Evolutionary conservation across 164 flowering plant species (phyloP).

Genomic region (Stephania cephalantha): DNA sequence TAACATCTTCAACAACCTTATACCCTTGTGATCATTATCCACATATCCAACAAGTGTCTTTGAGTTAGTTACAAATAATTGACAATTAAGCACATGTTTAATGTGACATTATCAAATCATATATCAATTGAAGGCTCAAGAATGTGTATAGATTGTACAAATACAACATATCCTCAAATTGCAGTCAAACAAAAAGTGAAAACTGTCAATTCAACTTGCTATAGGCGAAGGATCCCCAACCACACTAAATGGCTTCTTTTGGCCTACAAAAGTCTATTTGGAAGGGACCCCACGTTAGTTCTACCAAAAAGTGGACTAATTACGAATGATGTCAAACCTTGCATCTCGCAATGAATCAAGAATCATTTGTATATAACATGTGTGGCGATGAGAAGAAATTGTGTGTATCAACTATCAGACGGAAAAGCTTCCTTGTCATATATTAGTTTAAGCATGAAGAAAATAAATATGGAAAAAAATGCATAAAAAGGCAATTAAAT

Average conservation of each 20-base stretch:
- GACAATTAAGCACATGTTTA: too few relatives aligned
- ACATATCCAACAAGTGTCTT: too few relatives aligned
- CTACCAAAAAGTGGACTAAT: too few relatives aligned
- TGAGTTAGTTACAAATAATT: too few relatives aligned
- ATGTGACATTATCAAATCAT: too few relatives aligned
- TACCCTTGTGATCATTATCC: too few relatives aligned
- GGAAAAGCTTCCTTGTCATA: not conserved
- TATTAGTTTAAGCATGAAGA: not conserved
- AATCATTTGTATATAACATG: not conserved
- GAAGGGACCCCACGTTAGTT: too few relatives aligned
- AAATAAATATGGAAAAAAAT: not conserved
- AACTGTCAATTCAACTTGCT: conserved; percentile 38
- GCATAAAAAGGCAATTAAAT: not conserved
- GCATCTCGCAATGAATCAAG: conserved; percentile 26
- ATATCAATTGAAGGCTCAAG: not conserved
- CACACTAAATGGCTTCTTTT: conserved; percentile 77
- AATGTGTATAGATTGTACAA: too few relatives aligned
- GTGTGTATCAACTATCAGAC: not conserved
- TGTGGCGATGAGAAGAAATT: not conserved
- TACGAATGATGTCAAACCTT: conserved; percentile 39
- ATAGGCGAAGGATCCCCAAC: conserved; percentile 58
- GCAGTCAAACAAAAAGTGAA: not conserved
- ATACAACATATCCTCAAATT: not conserved
- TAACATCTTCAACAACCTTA: too few relatives aligned
- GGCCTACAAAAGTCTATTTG: conserved; percentile 67